Evolutionary conservation across 2,329 filamentous ascomycete species (phyloP), one percentile per base, ranked within the genome.

Genomic region (Passalora sequoiae): DNA sequence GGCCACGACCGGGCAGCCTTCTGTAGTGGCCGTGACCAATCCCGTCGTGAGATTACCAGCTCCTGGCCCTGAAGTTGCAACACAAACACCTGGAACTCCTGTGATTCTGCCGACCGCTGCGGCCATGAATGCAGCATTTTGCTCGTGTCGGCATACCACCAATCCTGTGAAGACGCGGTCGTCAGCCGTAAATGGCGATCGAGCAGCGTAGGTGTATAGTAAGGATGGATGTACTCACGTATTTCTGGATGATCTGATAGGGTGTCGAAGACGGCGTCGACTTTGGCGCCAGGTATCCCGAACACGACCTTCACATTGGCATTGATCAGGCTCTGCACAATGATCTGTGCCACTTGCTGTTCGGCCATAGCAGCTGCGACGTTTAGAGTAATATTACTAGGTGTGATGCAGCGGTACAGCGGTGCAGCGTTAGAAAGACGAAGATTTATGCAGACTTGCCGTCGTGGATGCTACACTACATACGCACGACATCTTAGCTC

Each of bases 91-190:
- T 3, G 70, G 69, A 2, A 60, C 59, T 13, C 69, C 70, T 1
- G 69, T 73, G 44, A 74, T 67, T 21, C 69, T 60, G 8, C 71
- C 71, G 16, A 69, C 60, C 0, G 69, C 71, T 2, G 68, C 69
- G 15, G 71, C 70, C 61, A 74, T 74, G 58, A 74, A 71, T 5
- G 70, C 70, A 12, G 70, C 70, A 52, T 74, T 74, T 44, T 74
- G 71, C 52, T 74, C 71, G 49, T 74, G 71, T 12, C 71, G 63
- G 45, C 69, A 71, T 9, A 74, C 66, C 17, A 74, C 60, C 12
- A 74, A 61, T n/a, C n/a, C n/a, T n/a, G n/a, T n/a, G n/a, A n/a
- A n/a, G n/a, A n/a, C n/a, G n/a, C n/a, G n/a, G 44, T 64, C n/a
- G n/a, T n/a, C n/a, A n/a, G n/a, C n/a, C n/a, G n/a, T n/a, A n/a